A percentile compares a stretch with the other conserved stretches of the same genome.
Conservation (phyloP, 257 asterid genomes). For the Galeopsis tetrahit region DNA sequence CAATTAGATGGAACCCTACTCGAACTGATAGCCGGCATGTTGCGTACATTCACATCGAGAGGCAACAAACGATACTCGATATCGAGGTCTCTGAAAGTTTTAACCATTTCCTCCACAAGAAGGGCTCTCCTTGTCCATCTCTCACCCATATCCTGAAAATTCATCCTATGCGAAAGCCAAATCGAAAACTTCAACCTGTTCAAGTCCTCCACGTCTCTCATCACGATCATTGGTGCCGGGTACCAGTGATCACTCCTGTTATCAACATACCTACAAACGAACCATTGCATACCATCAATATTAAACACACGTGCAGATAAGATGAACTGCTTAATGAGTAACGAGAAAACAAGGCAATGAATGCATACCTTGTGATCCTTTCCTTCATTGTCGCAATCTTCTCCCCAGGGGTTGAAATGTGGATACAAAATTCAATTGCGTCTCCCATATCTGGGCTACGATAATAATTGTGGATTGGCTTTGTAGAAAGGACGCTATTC, state of each 20-base stretch:
- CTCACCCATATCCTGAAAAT: conserved; percentile 31
- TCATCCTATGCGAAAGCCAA: conserved; percentile 81
- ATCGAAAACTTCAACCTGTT: conserved; percentile 78
- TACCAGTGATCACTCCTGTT: conserved; percentile 80
- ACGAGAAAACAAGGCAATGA: conserved; percentile 29
- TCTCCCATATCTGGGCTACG: conserved; percentile 98
- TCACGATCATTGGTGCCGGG: conserved; percentile 67
- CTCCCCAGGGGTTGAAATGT: conserved; percentile 76
- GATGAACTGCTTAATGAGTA: too few relatives aligned
- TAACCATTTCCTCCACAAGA: conserved; percentile 79
- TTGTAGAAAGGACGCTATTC: conserved; percentile 70
- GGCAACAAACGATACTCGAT: conserved; percentile 92
- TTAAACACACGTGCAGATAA: too few relatives aligned
- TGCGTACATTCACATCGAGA: conserved; percentile 66
- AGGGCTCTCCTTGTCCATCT: conserved; percentile 72
- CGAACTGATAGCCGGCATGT: conserved; percentile 40
- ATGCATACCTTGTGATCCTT: conserved; percentile 68
- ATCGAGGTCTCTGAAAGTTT: conserved; percentile 71
- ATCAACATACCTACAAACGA: conserved; percentile 29
- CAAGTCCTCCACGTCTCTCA: conserved; percentile 89
- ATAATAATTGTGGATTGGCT: conserved; percentile 76
- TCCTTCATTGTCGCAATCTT: conserved; percentile 77
- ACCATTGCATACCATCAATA: too few relatives aligned
- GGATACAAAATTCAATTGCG: conserved; percentile 73
- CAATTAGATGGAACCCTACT: conserved; percentile 76